Base-by-base conservation (phyloP, 169 alveolate genomes). In the Cryptosporidium muris region DNA sequence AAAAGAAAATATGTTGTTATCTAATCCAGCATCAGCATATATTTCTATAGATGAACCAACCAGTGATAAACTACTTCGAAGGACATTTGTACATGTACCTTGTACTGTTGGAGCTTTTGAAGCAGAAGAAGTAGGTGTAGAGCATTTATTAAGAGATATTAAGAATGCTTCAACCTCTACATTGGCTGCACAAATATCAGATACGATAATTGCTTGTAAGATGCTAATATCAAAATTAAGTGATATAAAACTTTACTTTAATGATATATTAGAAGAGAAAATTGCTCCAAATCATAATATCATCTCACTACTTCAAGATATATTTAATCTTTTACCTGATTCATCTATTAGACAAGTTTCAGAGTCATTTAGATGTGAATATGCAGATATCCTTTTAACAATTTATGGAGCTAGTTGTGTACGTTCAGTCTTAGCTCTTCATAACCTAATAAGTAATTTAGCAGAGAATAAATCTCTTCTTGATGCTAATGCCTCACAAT, bases 51-150 rank as follows among this genome's bases (percentile, higher is more conserved):
- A 97, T 89, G 99, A 96, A 88, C 98, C 98, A 12, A 94, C 97
- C 40, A 93, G 92, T 64, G 96, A 95, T 80, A 60, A 38, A 60
- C 96, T 92, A 67, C 94, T 97, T 60, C 92, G 96, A 51, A 92
- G 96, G 82, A 95, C 96, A 49, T 98, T 98, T 82, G 95, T 95
- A 16, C 98, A 97, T 81, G 92, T 95, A 37, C 97, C 98, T 8
- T 92, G 96, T 11, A 91, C 96, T 16, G 96, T 97, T 89, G 99
- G 98, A 49, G 99, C 99, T n/a, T 92, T 94, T 51, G 99, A 97
- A 88, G 99, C 99, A 7, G 99, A 98, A 88, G 98, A 98, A 82
- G 99, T 98, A 4, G 99, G 99, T 14, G 98, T 98, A 47, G 99
- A 98, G 90, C 99, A 97, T 89, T 92, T 98, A 14, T 92, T 98